phyloP scores from a whole-genome alignment of 176 grass and related monocot species.

The Eleusine coracana region DNA sequence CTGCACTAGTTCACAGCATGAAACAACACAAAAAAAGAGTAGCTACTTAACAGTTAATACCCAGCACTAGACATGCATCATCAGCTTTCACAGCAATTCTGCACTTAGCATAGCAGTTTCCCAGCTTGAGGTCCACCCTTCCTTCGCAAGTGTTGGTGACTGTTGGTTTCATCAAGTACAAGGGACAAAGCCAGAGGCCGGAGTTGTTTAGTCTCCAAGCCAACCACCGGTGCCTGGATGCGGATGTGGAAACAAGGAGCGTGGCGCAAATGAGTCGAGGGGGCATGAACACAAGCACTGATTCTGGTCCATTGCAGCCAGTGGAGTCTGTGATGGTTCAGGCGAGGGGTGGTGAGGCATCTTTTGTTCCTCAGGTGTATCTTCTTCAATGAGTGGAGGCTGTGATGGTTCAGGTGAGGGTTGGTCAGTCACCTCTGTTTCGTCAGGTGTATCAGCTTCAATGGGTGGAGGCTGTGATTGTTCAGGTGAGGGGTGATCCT shows the following conservation, averaged over 20 bases:
- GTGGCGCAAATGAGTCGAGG: conserved; percentile 44
- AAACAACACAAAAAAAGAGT: too few species aligned
- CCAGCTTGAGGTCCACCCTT: too few species aligned
- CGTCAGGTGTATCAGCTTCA: too few species aligned
- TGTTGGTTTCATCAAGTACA: neutral
- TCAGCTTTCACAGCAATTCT: too few species aligned
- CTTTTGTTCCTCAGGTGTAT: neutral
- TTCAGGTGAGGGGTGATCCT: neutral
- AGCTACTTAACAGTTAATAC: too few species aligned
- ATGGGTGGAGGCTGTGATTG: neutral
- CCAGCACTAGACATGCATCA: too few species aligned
- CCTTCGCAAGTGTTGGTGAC: neutral
- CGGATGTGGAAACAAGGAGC: conserved; percentile 31
- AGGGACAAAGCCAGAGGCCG: neutral
- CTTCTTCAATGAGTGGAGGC: neutral
- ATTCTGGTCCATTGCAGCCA: neutral
- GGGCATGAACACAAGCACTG: neutral
- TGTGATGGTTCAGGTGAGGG: neutral
- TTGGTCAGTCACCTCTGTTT: neutral
- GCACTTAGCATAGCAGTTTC: too few species aligned
- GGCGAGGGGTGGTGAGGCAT: neutral
- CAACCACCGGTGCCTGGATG: conserved; percentile 50
- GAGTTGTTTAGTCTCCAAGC: conserved; percentile 29
- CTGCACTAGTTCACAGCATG: too few species aligned
- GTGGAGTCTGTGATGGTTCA: neutral